Percentiles rank a stretch among this genome's conserved stretches.
phyloP scores from a whole-genome alignment of 2,329 filamentous ascomycete species.

The Diaporthe velutina region DNA sequence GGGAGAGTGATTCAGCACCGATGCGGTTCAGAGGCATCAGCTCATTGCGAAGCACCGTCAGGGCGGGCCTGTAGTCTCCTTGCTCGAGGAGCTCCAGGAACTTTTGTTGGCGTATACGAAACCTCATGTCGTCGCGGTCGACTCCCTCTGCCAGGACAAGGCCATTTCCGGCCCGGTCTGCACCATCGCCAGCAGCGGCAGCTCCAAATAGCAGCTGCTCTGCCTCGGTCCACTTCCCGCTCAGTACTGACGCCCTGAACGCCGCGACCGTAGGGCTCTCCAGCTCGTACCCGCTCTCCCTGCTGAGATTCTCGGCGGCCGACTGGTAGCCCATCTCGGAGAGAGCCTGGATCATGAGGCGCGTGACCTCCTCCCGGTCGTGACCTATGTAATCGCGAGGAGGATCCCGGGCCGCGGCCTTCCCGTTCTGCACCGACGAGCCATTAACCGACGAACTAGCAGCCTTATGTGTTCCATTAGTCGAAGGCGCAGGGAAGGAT shows the following conservation, averaged over 20 bases:
- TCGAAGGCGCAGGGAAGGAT: constrained; percentile 50
- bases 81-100: constrained; percentile 90
- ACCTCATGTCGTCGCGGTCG: constrained; percentile 84
- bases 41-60: constrained; percentile 88
- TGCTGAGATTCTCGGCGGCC: constrained; percentile 80
- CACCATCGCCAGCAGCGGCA: constrained; percentile 49
- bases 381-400: constrained; percentile 79
- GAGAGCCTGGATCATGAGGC: constrained; percentile 91
- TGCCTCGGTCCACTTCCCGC: constrained; percentile 87
- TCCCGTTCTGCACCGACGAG: constrained; percentile 55
- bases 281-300: constrained; percentile 88
- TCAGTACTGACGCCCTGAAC: constrained; percentile 84
- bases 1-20: constrained; percentile 85
- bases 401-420: constrained; percentile 40
- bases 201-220: constrained; percentile 81
- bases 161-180: constrained; percentile 61
- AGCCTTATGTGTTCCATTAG: constrained; percentile 64
- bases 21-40: constrained; percentile 89
- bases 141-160: constrained; percentile 82
- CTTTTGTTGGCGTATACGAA: constrained; percentile 92
- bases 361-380: constrained; percentile 90
- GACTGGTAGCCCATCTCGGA: constrained; percentile 87
- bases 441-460: constrained; percentile 64
- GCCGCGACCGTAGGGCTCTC: constrained; percentile 89
- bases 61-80: constrained; percentile 78